Percentiles rank a stretch among this genome's conserved stretches.
These are phyloP conservation scores for Phaeosphaeria sp. DNA, from an alignment of 2,329 filamentous ascomycete species.

Conservation along the genomic window DNA sequence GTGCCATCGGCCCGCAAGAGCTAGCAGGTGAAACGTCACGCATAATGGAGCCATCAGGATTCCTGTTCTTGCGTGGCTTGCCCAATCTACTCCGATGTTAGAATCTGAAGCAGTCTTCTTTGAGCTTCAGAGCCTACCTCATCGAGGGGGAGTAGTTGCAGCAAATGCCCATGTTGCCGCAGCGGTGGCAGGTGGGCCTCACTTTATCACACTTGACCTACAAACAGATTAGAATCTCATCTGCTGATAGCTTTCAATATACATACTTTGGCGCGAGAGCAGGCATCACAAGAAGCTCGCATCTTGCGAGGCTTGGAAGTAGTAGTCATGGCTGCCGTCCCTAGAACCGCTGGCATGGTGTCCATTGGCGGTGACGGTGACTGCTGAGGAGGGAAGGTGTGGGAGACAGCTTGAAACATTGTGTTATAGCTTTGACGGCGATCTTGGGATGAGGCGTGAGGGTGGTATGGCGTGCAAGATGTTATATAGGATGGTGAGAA, in stretches of 20 bases:
- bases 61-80: slow-evolving; percentile 47
- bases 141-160: slow-evolving; percentile 50
- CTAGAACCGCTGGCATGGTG: slow-evolving; percentile 28
- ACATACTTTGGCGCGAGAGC: slow-evolving; percentile 44
- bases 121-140: slow-evolving; percentile 33
- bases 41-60: slow-evolving; percentile 44
- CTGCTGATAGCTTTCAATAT: not conserved
- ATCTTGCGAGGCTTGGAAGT: slow-evolving; percentile 45
- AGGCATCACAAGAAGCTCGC: slow-evolving; percentile 48
- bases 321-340: slow-evolving; percentile 27
- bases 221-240: slow-evolving; percentile 7
- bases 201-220: slow-evolving; percentile 49
- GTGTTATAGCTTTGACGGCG: slow-evolving; percentile 13
- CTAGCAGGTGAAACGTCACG: slow-evolving; percentile 44
- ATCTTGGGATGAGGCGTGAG: slow-evolving; percentile 17
- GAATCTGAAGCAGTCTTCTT: slow-evolving; percentile 2
- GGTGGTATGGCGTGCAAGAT: slow-evolving; percentile 24
- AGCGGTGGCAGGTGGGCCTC: slow-evolving; percentile 45
- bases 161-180: slow-evolving; percentile 47
- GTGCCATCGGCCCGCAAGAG: slow-evolving; percentile 37
- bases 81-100: slow-evolving; percentile 37
- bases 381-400: slow-evolving; percentile 29
- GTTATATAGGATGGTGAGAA: slow-evolving; percentile 40
- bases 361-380: slow-evolving; percentile 33
- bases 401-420: slow-evolving; percentile 42